phyloP scores from a whole-genome alignment of 2,329 filamentous ascomycete genomes.

The Periconia sp. region DNA sequence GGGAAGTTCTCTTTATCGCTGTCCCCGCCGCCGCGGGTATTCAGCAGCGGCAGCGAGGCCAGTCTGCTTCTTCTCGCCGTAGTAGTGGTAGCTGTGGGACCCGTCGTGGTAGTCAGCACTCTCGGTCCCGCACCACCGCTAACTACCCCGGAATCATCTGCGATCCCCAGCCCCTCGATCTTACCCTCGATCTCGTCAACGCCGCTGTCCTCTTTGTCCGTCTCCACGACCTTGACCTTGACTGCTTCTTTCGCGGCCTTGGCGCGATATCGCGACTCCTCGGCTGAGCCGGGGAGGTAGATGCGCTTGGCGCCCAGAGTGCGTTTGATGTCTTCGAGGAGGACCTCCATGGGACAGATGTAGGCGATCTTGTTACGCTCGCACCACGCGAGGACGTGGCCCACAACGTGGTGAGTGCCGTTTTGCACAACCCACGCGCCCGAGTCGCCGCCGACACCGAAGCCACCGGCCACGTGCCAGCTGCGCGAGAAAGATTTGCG shows the following conservation, averaged over 20 bases:
- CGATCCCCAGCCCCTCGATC: constrained; percentile 34
- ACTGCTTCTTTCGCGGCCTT: constrained; percentile 8
- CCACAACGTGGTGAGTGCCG: constrained; percentile 75
- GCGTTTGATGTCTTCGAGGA: constrained; percentile 81
- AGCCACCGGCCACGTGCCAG: constrained; percentile 63
- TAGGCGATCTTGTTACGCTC: constrained; percentile 80
- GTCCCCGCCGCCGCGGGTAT: constrained; percentile 14
- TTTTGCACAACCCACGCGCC: constrained; percentile 92
- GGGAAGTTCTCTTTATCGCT: constrained; percentile 32
- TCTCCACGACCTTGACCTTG: background rate
- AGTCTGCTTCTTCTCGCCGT: constrained; percentile 4
- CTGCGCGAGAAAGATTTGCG: constrained; percentile 77
- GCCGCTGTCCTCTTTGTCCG: constrained; percentile 7
- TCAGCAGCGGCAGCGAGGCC: constrained; percentile 5
- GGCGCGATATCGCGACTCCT: constrained; percentile 22
- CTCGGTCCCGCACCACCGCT: background rate
- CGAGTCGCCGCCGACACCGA: constrained; percentile 80
- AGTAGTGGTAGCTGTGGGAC: constrained; percentile 12
- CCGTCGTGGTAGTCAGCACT: background rate
- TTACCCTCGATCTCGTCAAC: constrained; percentile 27
- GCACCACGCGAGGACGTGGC: constrained; percentile 88
- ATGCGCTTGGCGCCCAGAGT: constrained; percentile 72
- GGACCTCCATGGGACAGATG: constrained; percentile 91
- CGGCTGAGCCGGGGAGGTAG: constrained; percentile 64
- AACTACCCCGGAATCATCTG: constrained; percentile 12